Evolutionary conservation across 306 rosid species (phyloP).

Genomic region (Vigna hirtella): DNA sequence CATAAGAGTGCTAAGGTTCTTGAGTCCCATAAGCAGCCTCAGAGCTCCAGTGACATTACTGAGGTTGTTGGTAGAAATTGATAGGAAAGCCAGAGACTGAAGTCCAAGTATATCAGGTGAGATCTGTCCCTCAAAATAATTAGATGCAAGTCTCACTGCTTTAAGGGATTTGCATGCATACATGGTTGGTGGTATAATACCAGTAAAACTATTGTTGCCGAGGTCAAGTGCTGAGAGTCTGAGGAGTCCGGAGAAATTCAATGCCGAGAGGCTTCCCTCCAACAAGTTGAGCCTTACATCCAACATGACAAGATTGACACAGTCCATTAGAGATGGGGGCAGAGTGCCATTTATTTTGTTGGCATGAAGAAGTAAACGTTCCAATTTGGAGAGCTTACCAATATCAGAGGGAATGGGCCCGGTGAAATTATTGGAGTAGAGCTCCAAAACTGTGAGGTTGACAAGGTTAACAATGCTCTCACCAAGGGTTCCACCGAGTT

Average conservation of each 20-base stretch:
- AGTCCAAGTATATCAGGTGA: conserved; percentile 59
- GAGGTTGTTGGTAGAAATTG: conserved; percentile 74
- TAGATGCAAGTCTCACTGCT: conserved; percentile 72
- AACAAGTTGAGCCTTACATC: conserved; percentile 70
- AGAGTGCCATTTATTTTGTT: conserved; percentile 69
- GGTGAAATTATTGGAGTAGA: conserved; percentile 60
- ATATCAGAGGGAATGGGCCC: conserved; percentile 65
- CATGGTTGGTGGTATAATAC: conserved; percentile 68
- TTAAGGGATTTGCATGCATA: conserved; percentile 70
- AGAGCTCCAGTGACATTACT: conserved; percentile 65
- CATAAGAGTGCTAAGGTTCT: conserved; percentile 68
- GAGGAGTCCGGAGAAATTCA: conserved; percentile 66
- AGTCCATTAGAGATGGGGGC: conserved; percentile 63
- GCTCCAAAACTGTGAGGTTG: conserved; percentile 67
- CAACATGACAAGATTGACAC: conserved; percentile 65
- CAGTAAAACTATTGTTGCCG: conserved; percentile 70
- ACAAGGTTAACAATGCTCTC: conserved; percentile 53
- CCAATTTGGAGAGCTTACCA: conserved; percentile 67
- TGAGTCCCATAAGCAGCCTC: conserved; percentile 56
- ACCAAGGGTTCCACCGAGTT: conserved; percentile 57
- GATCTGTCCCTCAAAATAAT: conserved; percentile 68
- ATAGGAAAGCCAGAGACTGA: conserved; percentile 68
- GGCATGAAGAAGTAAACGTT: conserved; percentile 59
- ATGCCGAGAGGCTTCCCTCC: conserved; percentile 62
- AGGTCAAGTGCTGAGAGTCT: conserved; percentile 72